phyloP scores from a whole-genome alignment of 164 flowering plant genomes.

The Brasenia schreberi region DNA sequence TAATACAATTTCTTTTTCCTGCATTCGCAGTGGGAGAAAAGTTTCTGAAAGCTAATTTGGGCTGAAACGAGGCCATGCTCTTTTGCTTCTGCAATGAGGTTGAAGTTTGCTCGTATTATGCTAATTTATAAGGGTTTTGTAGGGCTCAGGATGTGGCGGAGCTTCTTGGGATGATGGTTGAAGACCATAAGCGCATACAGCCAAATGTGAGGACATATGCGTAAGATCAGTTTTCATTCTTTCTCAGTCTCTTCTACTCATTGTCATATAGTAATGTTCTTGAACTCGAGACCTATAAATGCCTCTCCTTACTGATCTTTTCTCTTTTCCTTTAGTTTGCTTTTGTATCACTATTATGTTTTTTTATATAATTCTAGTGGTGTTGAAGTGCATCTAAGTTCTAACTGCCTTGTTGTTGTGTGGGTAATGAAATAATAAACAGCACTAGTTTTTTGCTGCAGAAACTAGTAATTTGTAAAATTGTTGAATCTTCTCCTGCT shows the following conservation, averaged over 20 bases:
- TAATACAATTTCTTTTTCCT: too few relatives aligned
- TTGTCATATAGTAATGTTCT: background rate
- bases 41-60: background rate
- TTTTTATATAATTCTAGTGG: too few relatives aligned
- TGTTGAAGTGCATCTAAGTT: too few relatives aligned
- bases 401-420: too few relatives aligned
- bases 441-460: too few relatives aligned
- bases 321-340: background rate
- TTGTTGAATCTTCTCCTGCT: too few relatives aligned
- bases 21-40: too few relatives aligned
- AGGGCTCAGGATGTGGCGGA: conserved; percentile 98
- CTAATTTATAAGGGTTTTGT: conserved; percentile 2
- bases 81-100: background rate
- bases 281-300: too few relatives aligned
- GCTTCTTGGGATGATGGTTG: conserved; percentile 98
- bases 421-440: too few relatives aligned
- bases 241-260: background rate
- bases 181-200: conserved; percentile 80
- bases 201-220: conserved; percentile 88
- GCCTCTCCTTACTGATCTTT: too few relatives aligned
- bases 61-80: background rate
- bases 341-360: background rate
- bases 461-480: too few relatives aligned
- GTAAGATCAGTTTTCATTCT: conserved; percentile 33
- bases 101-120: background rate